Conservation (phyloP, 2,329 filamentous ascomycete genomes). For the Neobulgaria alba region DNA sequence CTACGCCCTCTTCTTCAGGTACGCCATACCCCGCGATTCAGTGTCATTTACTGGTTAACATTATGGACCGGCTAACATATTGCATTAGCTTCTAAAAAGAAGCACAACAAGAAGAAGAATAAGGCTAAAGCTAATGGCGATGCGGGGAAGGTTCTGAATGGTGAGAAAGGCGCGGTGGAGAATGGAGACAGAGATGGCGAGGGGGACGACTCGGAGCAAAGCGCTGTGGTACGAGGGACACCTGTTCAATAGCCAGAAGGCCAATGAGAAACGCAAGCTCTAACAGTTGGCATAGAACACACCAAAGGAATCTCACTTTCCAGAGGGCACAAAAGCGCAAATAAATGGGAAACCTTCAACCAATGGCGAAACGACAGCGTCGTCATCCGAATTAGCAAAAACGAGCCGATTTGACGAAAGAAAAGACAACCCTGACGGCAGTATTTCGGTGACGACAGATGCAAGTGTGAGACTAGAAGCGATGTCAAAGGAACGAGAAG, state of each 20-base stretch:
- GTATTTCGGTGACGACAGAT: slow-evolving; percentile 21
- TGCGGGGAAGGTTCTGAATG: slow-evolving; percentile 27
- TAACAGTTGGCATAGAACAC: slow-evolving; percentile 24
- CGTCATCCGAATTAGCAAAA: not conserved
- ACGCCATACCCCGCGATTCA: slow-evolving; percentile 9
- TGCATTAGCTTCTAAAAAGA: slow-evolving; percentile 39
- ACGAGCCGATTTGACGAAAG: not conserved
- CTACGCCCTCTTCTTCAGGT: slow-evolving; percentile 26
- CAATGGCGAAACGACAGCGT: slow-evolving; percentile 16
- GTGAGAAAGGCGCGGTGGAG: slow-evolving; percentile 31
- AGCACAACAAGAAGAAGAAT: slow-evolving; percentile 49
- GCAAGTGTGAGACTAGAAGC: slow-evolving; percentile 43
- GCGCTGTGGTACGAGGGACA: slow-evolving; percentile 28
- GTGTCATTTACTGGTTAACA: not conserved
- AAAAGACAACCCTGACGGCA: slow-evolving; percentile 1
- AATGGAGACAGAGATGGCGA: slow-evolving; percentile 33
- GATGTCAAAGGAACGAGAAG: slow-evolving; percentile 73
- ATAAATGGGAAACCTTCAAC: slow-evolving; percentile 22
- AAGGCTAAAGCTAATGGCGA: slow-evolving; percentile 35
- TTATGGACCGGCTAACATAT: slow-evolving; percentile 18
- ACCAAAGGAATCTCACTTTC: slow-evolving; percentile 21
- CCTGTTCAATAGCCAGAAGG: slow-evolving; percentile 23
- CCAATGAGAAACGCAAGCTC: slow-evolving; percentile 12
- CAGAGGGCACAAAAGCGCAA: slow-evolving; percentile 14
- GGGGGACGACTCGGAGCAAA: slow-evolving; percentile 32